Conservation (phyloP, 2,329 filamentous ascomycete genomes). For the Epichloe coenophiala region DNA sequence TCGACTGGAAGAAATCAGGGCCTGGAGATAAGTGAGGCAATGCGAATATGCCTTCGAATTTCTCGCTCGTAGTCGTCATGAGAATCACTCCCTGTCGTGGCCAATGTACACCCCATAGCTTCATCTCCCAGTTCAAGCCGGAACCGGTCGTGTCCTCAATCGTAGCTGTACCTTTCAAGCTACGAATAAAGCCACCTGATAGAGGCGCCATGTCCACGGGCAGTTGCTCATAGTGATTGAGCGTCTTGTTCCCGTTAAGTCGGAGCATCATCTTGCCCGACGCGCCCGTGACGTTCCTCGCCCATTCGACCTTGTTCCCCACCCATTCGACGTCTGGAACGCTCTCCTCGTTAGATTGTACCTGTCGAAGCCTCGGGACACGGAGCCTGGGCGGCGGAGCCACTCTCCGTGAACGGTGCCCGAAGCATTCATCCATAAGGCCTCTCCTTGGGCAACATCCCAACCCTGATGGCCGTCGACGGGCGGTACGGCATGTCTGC, state of each 20-base stretch:
- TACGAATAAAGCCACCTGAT: conserved; percentile 45
- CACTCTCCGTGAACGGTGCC: conserved; percentile 67
- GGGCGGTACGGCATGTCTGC: conserved; percentile 34
- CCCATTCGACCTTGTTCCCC: conserved; percentile 45
- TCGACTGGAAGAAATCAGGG: conserved; percentile 40
- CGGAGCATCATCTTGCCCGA: conserved; percentile 58
- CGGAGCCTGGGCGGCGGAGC: conserved; percentile 43
- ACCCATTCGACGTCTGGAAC: conserved; percentile 55
- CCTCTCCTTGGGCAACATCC: conserved; percentile 24
- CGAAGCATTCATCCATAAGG: conserved; percentile 66
- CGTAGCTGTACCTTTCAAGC: conserved; percentile 55
- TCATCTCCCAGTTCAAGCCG: conserved; percentile 67
- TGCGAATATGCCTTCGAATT: conserved; percentile 83
- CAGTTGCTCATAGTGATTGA: conserved; percentile 29
- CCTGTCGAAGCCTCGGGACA: conserved; percentile 30
- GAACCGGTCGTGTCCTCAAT: conserved; percentile 55
- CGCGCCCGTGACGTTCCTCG: conserved; percentile 65
- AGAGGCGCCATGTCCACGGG: conserved; percentile 19
- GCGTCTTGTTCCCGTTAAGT: conserved; percentile 41
- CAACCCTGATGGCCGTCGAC: conserved; percentile 28
- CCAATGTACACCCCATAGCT: conserved; percentile 76
- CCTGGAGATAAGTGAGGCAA: conserved; percentile 67
- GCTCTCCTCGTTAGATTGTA: conserved; percentile 56
- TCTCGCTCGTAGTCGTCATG: conserved; percentile 82
- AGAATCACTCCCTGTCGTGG: conserved; percentile 66